Conservation (phyloP, 805 yeast species). For the Candida nitratophila region DNA sequence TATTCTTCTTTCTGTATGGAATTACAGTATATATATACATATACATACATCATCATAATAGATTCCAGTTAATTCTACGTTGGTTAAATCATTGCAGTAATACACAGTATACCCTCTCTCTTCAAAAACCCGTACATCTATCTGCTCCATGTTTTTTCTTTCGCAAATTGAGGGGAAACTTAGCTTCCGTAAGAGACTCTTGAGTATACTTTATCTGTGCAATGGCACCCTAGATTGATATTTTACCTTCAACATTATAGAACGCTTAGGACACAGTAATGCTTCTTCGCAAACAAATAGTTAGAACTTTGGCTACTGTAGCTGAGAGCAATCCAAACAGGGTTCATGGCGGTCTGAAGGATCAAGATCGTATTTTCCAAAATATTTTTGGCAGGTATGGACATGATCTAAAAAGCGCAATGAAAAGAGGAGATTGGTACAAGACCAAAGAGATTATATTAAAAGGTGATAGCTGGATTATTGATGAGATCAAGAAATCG, state of each 20-base stretch:
- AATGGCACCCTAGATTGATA: too few relatives aligned
- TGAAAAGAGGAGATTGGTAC: conserved; percentile 86
- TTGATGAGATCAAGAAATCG: conserved; percentile 76
- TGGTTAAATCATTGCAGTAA: too few relatives aligned
- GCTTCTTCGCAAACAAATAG: not conserved
- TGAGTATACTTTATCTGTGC: too few relatives aligned
- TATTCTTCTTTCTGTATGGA: not conserved
- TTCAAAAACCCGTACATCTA: too few relatives aligned
- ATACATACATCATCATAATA: too few relatives aligned
- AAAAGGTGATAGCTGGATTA: conserved; percentile 87
- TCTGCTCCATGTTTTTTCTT: too few relatives aligned
- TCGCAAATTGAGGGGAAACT: not conserved
- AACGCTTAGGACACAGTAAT: not conserved
- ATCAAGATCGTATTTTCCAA: conserved; percentile 83
- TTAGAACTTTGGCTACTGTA: conserved; percentile 33
- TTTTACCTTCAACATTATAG: too few relatives aligned
- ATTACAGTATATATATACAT: too few relatives aligned
- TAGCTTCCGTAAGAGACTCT: not conserved
- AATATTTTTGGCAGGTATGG: conserved; percentile 74
- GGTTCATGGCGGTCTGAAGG: conserved; percentile 67
- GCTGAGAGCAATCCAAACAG: conserved; percentile 45
- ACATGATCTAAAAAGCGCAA: conserved; percentile 63
- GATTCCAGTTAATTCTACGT: too few relatives aligned
- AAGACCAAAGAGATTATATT: conserved; percentile 79
- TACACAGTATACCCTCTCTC: too few relatives aligned